Conservation (phyloP, 1,284 basidiomycete genomes). For the Rhodotorula sp. region DNA sequence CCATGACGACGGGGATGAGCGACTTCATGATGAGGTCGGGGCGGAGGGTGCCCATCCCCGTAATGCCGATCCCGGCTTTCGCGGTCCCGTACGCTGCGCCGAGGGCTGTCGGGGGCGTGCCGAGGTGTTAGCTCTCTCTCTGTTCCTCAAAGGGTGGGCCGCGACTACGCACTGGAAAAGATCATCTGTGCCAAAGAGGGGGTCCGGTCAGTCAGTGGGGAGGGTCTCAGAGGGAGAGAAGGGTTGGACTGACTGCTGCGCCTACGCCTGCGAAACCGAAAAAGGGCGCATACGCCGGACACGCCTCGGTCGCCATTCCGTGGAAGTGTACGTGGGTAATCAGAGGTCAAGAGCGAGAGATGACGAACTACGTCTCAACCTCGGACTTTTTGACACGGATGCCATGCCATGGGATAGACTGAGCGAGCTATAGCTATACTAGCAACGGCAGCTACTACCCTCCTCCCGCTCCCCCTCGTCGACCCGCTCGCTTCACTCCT, state of each 20-base stretch:
- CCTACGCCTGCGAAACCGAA: slow-evolving; percentile 45
- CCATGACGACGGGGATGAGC: slow-evolving; percentile 78
- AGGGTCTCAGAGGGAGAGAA: background rate
- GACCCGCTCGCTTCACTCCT: no score
- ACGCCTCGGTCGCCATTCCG: slow-evolving; percentile 32
- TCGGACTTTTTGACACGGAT: no score
- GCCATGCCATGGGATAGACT: no score
- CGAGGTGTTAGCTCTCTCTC: background rate
- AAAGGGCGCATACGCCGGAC: slow-evolving; percentile 43
- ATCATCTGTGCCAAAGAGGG: slow-evolving; percentile 63
- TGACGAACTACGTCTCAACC: no score
- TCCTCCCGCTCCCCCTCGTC: no score
- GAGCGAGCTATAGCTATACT: no score
- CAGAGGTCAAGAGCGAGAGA: no score
- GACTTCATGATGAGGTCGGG: slow-evolving; percentile 99
- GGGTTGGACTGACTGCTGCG: slow-evolving; percentile 29
- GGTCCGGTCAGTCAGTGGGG: slow-evolving; percentile 11
- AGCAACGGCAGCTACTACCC: no score
- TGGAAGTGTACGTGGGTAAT: no score
- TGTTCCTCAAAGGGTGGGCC: background rate
- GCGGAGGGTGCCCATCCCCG: slow-evolving; percentile 89
- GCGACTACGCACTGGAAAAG: slow-evolving; percentile 65
- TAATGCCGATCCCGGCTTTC: slow-evolving; percentile 96
- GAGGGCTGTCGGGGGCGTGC: slow-evolving; percentile 55
- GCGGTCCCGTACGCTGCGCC: slow-evolving; percentile 96